Percentiles rank a stretch among this genome's conserved stretches.
Evolutionary conservation across 352 stramenopile genomes (phyloP).

Genomic region (Phytopythium helicoides): DNA sequence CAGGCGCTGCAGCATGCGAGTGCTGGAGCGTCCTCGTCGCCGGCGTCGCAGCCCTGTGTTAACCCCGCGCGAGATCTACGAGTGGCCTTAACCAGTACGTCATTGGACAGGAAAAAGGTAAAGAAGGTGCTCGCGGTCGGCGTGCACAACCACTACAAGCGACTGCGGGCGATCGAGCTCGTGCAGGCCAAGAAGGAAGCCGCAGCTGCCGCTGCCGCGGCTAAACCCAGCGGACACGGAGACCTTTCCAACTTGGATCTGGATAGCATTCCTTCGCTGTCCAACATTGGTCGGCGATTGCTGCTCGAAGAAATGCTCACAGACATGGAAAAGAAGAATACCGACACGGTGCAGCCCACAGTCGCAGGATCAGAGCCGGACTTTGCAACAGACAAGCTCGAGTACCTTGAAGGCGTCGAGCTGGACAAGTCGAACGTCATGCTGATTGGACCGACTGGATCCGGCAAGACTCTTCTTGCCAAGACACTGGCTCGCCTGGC

Average conservation of each 20-base stretch:
- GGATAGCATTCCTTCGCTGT: slow-evolving; percentile 27
- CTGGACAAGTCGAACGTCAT: slow-evolving; percentile 99
- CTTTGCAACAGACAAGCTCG: slow-evolving; percentile 42
- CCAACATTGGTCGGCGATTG: slow-evolving; percentile 45
- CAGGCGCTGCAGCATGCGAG: slow-evolving; percentile 33
- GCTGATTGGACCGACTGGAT: slow-evolving; percentile 94
- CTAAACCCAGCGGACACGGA: slow-evolving; percentile 19
- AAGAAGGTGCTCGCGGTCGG: slow-evolving; percentile 96
- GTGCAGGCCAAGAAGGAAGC: slow-evolving; percentile 43
- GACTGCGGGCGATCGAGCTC: slow-evolving; percentile 75
- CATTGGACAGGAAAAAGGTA: slow-evolving; percentile 95
- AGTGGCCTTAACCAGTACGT: slow-evolving; percentile 96
- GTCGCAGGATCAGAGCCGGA: not conserved
- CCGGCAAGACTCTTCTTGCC: slow-evolving; percentile 96
- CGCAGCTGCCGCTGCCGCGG: slow-evolving; percentile 21
- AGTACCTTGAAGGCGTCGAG: slow-evolving; percentile 87
- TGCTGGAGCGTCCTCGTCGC: slow-evolving; percentile 13
- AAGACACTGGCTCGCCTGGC: slow-evolving; percentile 96
- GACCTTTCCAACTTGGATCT: slow-evolving; percentile 27
- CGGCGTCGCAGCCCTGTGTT: slow-evolving; percentile 48
- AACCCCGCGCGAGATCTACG: slow-evolving; percentile 93
- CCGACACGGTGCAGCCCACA: no score
- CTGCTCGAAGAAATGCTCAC: slow-evolving; percentile 67
- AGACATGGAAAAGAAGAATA: slow-evolving; percentile 25
- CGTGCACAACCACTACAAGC: slow-evolving; percentile 99